Evolutionary conservation across 495 filamentous ascomycete genomes (phyloP).

Genomic region (Acidiella bohemica): DNA sequence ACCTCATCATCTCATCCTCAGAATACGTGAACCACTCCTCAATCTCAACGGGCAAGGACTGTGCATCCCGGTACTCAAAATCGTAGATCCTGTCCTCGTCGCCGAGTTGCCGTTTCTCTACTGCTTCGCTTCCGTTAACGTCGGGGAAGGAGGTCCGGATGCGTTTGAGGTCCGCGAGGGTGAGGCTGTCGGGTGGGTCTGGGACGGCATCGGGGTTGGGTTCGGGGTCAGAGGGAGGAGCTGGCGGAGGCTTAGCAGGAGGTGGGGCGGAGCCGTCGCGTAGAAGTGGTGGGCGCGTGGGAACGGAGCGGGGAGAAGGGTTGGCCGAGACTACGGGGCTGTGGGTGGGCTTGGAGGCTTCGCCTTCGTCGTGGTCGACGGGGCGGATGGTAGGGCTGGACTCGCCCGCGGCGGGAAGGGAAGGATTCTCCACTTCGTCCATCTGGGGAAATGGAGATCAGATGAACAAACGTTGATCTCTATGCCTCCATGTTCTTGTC

Average conservation of each 20-base stretch:
- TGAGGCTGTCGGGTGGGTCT: slow-evolving; percentile 47
- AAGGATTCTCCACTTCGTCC: slow-evolving; percentile 19
- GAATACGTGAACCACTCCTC: slow-evolving; percentile 94
- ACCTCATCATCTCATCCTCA: slow-evolving; percentile 59
- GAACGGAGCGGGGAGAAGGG: slow-evolving; percentile 1
- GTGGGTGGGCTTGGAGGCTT: neutral
- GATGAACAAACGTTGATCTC: no score
- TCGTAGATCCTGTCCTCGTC: slow-evolving; percentile 44
- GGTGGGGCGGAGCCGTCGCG: slow-evolving; percentile 43
- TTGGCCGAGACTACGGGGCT: slow-evolving; percentile 1
- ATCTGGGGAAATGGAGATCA: no score
- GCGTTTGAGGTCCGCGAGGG: slow-evolving; percentile 66
- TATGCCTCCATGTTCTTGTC: no score
- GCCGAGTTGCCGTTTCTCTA: slow-evolving; percentile 33
- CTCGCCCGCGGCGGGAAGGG: slow-evolving; percentile 16
- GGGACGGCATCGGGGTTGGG: slow-evolving; percentile 25
- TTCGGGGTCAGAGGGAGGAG: slow-evolving; percentile 41
- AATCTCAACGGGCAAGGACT: slow-evolving; percentile 70
- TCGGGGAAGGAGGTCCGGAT: slow-evolving; percentile 73
- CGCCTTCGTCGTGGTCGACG: slow-evolving; percentile 5
- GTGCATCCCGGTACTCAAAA: slow-evolving; percentile 75
- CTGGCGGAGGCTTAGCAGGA: slow-evolving; percentile 46
- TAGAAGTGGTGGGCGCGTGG: slow-evolving; percentile 21
- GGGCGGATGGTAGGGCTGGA: slow-evolving; percentile 12
- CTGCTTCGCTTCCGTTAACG: slow-evolving; percentile 56